Conservation (phyloP, 345 rosid species). For the Brassica napus region Da-Ae NC_063447.1:33944001-33944500, state of each 20-base stretch:
- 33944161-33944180: neutral
- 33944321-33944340: no score
- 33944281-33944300: no score
- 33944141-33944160: neutral
- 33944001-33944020: no score
- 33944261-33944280: no score
- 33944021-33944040: no score
- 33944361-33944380: neutral
- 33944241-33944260: no score
- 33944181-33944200: no score
- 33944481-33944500: neutral
- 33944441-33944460: conserved; percentile 10
- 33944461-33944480: neutral
- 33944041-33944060: no score
- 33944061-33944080: no score
- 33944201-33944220: no score
- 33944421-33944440: neutral
- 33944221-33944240: no score
- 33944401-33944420: neutral
- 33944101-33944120: neutral
- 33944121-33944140: neutral
- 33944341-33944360: neutral
- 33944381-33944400: neutral
- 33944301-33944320: no score
- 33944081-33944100: neutral